phyloP scores from a whole-genome alignment of 2,329 filamentous ascomycete species.

The Trichoderma polysporum region DNA sequence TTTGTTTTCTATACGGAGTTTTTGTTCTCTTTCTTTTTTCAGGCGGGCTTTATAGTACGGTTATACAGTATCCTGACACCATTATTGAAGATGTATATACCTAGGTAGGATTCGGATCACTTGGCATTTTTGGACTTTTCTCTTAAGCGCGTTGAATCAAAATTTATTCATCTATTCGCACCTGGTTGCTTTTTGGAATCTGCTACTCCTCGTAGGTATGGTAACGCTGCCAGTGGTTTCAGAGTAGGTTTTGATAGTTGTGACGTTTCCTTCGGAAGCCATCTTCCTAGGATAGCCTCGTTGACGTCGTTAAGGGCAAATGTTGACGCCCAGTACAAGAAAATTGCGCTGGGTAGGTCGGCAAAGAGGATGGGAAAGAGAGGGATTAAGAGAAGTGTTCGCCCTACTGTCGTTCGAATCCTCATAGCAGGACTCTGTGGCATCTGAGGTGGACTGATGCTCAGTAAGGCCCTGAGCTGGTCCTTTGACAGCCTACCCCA shows the following conservation, averaged over 20 bases:
- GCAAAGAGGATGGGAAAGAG: constrained; percentile 36
- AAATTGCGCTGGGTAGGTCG: constrained; percentile 41
- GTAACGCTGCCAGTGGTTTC: constrained; percentile 21
- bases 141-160: constrained; percentile 19
- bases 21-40: neutral
- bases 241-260: constrained; percentile 23
- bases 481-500: constrained; percentile 34
- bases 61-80: constrained; percentile 14
- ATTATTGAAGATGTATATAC: constrained; percentile 19
- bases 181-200: neutral
- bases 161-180: constrained; percentile 21
- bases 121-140: neutral
- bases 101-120: constrained; percentile 19
- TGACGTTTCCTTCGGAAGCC: constrained; percentile 24
- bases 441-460: constrained; percentile 22
- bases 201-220: constrained; percentile 27
- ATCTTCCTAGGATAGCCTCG: constrained; percentile 30
- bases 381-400: constrained; percentile 36
- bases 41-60: neutral
- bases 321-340: constrained; percentile 42
- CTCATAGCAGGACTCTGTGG: constrained; percentile 26
- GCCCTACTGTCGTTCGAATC: constrained; percentile 31
- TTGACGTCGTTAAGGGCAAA: constrained; percentile 39
- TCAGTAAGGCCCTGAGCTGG: constrained; percentile 31
- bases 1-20: constrained; percentile 22